phyloP scores from a whole-genome alignment of 2,329 filamentous ascomycete species.

The Fusarium praegraminearum region DNA sequence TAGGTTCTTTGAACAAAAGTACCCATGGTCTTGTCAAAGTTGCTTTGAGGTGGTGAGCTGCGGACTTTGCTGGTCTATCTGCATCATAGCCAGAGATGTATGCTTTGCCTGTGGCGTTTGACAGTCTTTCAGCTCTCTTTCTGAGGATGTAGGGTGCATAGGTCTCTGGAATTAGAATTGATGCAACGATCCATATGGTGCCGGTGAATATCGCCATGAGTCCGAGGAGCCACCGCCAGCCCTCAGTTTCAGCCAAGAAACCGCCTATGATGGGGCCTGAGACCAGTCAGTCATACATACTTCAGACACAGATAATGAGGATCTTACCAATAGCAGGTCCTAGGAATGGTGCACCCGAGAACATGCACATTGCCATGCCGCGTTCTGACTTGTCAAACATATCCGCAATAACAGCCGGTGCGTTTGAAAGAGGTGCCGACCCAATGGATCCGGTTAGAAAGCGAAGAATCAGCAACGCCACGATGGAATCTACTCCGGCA shows the following conservation, averaged over 20 bases:
- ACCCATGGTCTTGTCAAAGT: slow-evolving; percentile 70
- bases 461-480: slow-evolving; percentile 55
- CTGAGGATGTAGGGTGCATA: slow-evolving; percentile 47
- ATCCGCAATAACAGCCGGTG: slow-evolving; percentile 7
- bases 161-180: slow-evolving; percentile 59
- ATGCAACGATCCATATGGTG: slow-evolving; percentile 42
- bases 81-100: slow-evolving; percentile 56
- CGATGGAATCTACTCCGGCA: slow-evolving; percentile 66
- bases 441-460: slow-evolving; percentile 10
- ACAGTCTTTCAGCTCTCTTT: slow-evolving; percentile 39
- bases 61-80: slow-evolving; percentile 52
- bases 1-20: slow-evolving; percentile 76
- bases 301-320: accelerated
- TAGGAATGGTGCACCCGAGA: slow-evolving; percentile 61
- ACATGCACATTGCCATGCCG: slow-evolving; percentile 66
- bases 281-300: background rate
- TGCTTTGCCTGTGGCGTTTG: slow-evolving; percentile 33
- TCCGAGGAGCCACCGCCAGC: slow-evolving; percentile 65
- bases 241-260: slow-evolving; percentile 66
- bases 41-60: slow-evolving; percentile 60
- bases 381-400: slow-evolving; percentile 60
- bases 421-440: slow-evolving; percentile 13
- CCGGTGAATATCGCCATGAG: slow-evolving; percentile 57
- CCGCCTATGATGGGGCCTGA: slow-evolving; percentile 66
- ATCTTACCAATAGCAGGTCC: slow-evolving; percentile 30